Evolutionary conservation across 1,139 yeast species (phyloP), one percentile per base, ranked within the genome.

Genomic region (Wickerhamiella pararugosa): DNA sequence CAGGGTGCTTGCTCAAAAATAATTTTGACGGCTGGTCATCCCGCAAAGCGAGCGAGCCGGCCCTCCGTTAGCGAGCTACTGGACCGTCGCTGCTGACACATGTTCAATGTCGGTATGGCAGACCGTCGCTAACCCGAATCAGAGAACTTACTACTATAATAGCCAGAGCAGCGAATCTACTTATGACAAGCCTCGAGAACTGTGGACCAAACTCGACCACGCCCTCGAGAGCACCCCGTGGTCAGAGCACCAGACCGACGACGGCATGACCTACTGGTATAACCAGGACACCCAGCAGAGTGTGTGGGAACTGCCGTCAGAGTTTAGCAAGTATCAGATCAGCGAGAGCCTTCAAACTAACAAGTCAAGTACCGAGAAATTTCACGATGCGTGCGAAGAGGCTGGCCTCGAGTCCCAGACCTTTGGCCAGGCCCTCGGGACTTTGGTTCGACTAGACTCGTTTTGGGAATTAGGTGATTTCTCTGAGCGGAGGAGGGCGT

Each of bases 291-390:
- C 87, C 0, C 72, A 75, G 4, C 77, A 76, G 52, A 78, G 93
- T 8, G 76, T 80, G 0, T 87, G 96, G 96, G 83, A 77, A 26
- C 59, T 71, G 25, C 96, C 96, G 0, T 64, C 56, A 0, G 78
- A 58, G 32, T 49, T 54, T 7, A n/a, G 21, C n/a, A 26, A 32
- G 25, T n/a, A 10, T 21, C 25, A 32, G 8, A 25, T 32, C 26
- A 32, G 26, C 26, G 34, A 32, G 25, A 10, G 26, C 21, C n/a
- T 32, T n/a, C 9, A 32, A 15, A 29, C 32, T n/a, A 65, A 69
- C 1, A 69, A 70, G 29, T 7, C 25, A 47, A 7, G 27, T 47
- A 45, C 36, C 32, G 10, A 10, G 10, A n/a, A 29, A 29, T n/a
- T 69, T 73, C 51, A 65, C 77, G 6, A 73, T 73, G 7, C 21